Evolutionary conservation across 129 eudicot genomes (phyloP).

Genomic region (Mikania micrantha): DNA sequence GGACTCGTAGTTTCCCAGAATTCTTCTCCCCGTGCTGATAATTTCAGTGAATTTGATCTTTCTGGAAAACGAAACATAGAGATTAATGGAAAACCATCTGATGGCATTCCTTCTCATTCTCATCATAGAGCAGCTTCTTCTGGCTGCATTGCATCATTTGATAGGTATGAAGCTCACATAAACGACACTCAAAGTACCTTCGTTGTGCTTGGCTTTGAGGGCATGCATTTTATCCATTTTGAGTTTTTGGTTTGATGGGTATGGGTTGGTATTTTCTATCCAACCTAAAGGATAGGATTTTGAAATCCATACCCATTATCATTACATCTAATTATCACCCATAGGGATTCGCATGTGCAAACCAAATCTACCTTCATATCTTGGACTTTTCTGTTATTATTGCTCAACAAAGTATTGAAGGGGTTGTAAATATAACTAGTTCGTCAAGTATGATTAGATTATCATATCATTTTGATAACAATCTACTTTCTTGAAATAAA

Average conservation of each 20-base stretch:
- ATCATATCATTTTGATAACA: background rate
- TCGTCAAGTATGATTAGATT: background rate
- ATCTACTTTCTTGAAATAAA: background rate
- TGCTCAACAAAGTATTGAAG: background rate
- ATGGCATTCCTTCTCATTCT: constrained; percentile 24
- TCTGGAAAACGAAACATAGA: constrained; percentile 38
- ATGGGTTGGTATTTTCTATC: background rate
- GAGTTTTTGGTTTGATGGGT: background rate
- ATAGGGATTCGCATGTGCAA: background rate
- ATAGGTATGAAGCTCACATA: constrained; percentile 22
- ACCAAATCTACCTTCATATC: background rate
- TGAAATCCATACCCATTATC: background rate
- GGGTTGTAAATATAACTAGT: background rate
- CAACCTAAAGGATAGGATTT: background rate
- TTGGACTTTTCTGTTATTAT: background rate
- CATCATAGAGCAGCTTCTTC: constrained; percentile 47
- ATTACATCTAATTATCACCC: background rate
- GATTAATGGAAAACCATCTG: constrained; percentile 30
- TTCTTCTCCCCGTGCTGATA: constrained; percentile 44
- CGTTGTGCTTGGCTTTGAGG: background rate
- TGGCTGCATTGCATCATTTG: constrained; percentile 23
- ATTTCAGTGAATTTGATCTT: constrained; percentile 29
- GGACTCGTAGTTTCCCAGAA: constrained; percentile 40
- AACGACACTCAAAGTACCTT: background rate
- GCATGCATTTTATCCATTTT: too few species aligned